Evolutionary conservation across 2,329 filamentous ascomycete genomes (phyloP), one percentile per base, ranked within the genome.

Genomic region (Diaporthe sp.): DNA sequence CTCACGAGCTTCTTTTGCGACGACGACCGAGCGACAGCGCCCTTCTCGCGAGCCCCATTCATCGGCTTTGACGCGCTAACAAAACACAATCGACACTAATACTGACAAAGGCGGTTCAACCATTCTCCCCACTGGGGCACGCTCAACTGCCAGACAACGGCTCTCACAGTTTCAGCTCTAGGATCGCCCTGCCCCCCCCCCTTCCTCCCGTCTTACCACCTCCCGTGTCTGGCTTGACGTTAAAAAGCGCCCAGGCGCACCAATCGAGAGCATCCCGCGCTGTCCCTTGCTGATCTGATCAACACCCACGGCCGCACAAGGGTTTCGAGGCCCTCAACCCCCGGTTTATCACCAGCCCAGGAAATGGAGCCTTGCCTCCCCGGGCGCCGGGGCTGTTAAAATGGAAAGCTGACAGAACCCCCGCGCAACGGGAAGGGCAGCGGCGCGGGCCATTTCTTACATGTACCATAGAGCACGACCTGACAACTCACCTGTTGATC

Each of bases 361-460:
- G 28, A 19, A 33, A 33, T 64, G 61, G 30, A 66, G 42, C 42
- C 28, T 33, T 22, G 10, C 8, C 30, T 42, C 42, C 42, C 22
- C 19, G 19, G 61, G 25, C 12, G 55, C 33, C 28, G 28, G 61
- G 30, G 61, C 12, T 8, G 42, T 47, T 22, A 22, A 22, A 47
- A 47, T 47, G 42, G 42, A 35, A 30, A 61, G 47, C 69, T 61
- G 40, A 61, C 47, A 52, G 17, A 30, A 28, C 55, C 64, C 72
- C 60, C 72, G 35, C 54, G 54, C 72, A 45, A 35, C 58, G 71
- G 50, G 58, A 61, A 54, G 47, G 45, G 58, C 50, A 50, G 45
- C 72, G 66, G 72, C 72, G 72, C 67, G 66, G 72, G 72, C 72
- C 72, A 74, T 33, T 66, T 30, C 58, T 61, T 35, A 66, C 47